Conservation (phyloP, 169 alveolate species). For the Amoebophrya sp. region DNA sequence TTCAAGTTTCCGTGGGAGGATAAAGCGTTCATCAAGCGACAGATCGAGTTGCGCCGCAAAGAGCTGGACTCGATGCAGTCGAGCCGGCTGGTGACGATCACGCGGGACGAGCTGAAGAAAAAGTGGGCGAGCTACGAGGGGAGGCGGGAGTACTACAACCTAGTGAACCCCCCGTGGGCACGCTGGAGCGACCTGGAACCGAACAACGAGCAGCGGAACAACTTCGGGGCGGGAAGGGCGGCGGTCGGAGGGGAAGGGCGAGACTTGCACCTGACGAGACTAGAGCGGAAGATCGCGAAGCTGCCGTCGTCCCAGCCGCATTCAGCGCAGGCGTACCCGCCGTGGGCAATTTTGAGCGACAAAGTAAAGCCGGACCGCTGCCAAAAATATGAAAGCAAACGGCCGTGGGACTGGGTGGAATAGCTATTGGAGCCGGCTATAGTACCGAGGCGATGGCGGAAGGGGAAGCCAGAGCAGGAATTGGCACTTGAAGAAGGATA, state of each 20-base stretch:
- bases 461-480: no score
- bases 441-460: no score
- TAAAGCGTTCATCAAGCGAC: neutral
- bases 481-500: no score
- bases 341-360: neutral
- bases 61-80: neutral
- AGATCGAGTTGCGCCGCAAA: neutral
- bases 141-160: neutral
- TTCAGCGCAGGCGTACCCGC: neutral
- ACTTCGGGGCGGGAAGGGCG: no score
- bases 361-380: neutral
- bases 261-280: neutral
- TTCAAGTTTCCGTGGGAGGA: neutral
- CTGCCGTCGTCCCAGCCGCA: neutral
- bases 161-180: neutral
- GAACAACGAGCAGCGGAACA: no score
- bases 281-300: neutral
- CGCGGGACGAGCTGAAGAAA: neutral
- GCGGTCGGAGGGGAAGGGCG: no score
- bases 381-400: no score
- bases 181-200: no score
- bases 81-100: neutral
- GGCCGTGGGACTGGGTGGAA: no score
- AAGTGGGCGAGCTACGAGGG: neutral
- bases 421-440: no score